Evolutionary conservation across 2,329 filamentous ascomycete species (phyloP).

Genomic region (Seiridium unicorne): DNA sequence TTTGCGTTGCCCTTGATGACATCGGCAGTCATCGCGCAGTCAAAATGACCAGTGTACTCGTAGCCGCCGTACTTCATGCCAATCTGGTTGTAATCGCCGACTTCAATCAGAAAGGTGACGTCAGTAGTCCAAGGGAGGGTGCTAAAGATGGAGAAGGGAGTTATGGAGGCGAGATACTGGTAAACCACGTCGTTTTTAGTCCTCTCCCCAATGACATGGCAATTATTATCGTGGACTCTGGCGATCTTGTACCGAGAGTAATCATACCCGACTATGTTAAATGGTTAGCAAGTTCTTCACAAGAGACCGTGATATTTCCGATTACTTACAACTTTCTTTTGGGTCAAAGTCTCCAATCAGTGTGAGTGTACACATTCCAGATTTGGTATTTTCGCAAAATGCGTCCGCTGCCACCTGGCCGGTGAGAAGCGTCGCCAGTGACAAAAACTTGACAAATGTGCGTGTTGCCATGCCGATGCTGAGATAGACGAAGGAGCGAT

Average conservation of each 20-base stretch:
- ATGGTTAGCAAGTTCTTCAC: too few species aligned
- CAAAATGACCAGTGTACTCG: neutral
- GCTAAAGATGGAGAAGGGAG: neutral
- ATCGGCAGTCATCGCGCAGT: neutral
- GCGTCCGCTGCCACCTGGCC: neutral
- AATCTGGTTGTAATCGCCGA: neutral
- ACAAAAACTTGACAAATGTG: neutral
- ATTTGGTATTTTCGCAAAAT: neutral
- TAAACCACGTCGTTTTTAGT: neutral
- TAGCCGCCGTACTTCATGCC: neutral
- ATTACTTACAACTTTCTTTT: neutral
- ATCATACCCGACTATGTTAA: too few species aligned
- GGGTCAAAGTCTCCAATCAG: neutral
- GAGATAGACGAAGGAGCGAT: too few species aligned
- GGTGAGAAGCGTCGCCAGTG: neutral
- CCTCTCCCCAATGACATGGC: neutral
- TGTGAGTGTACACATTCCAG: neutral
- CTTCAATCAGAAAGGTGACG: neutral
- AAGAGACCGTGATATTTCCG: neutral
- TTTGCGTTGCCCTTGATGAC: neutral
- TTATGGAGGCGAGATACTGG: neutral
- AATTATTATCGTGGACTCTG: neutral
- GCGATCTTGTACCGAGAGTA: neutral
- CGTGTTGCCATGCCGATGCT: too few species aligned
- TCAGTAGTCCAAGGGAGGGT: neutral